Evolutionary conservation across 345 rosid genomes (phyloP), one percentile per base, ranked within the genome.

Genomic region (Camelina laxa): DNA sequence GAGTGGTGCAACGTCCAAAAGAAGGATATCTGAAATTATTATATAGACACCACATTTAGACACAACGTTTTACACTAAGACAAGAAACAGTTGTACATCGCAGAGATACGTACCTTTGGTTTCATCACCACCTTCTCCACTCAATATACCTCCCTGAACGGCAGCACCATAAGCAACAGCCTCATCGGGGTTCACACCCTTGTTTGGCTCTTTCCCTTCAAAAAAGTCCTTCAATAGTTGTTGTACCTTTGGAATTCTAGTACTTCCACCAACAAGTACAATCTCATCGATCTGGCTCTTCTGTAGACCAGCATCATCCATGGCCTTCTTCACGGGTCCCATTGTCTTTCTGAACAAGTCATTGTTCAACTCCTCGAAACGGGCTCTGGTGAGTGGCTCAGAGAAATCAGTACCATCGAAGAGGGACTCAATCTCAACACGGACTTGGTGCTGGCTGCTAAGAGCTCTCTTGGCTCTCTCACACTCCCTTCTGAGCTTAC

Each of bases 381-480:
- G 87, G 70, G 99, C 99, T 72, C 99, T 85, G 80, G 99, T 95
- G 30, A 95, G 89, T 24, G 99, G 99, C 81, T 95, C 99, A 9
- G 99, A 95, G 87, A 95, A 92, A 80, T 95, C 99, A 0, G 78
- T 9, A 7, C 99, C 99, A 17, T 92, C 97, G 56, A 87, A 85
- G 65, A 95, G 97, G 0, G 99, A 95, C 66, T 95, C 99, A 65
- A 95, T 95, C 79, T 95, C 99, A 64, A 92, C 99, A 13, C 97
- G 93, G 84, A 95, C 91, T 79, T 95, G 99, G 77, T 95, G 99
- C 92, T 95, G 99, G 86, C 97, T 91, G 50, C 99, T 95, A 50
- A 95, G 91, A 70, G 99, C 99, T 85, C 99, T 88, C 96, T 95
- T 95, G 82, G 99, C 99, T 56, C 97, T 90, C 79, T 95, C 99